Evolutionary conservation across 2,329 filamentous ascomycete species (phyloP).

Genomic region (Penicillium corylophilum): DNA sequence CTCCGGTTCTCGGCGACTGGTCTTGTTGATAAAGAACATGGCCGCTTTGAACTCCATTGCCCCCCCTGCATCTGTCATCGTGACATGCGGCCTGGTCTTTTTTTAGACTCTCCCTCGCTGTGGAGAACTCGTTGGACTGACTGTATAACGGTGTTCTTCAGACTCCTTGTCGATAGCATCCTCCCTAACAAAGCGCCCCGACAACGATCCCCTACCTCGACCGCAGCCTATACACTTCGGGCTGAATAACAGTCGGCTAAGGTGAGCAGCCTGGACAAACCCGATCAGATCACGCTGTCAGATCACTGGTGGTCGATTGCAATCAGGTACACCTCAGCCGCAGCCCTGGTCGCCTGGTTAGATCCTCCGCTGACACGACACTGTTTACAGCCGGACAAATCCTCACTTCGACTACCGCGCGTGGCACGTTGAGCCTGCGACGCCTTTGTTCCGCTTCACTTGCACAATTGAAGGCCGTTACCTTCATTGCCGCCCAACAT

Average conservation of each 20-base stretch:
- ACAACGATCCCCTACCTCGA: background rate
- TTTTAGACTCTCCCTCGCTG: conserved; percentile 8
- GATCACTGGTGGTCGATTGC: conserved; percentile 8
- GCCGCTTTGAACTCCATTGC: conserved; percentile 12
- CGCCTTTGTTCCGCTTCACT: background rate
- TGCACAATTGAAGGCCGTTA: background rate
- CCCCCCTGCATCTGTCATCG: conserved; percentile 21
- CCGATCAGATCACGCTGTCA: background rate
- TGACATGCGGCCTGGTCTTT: conserved; percentile 20
- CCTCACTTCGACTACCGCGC: background rate
- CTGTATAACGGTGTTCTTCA: conserved; percentile 9
- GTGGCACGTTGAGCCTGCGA: conserved; percentile 1
- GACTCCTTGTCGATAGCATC: conserved; percentile 16
- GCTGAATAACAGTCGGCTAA: background rate
- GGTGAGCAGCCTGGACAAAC: background rate
- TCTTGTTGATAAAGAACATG: conserved; percentile 18
- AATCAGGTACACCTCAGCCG: conserved; percentile 14
- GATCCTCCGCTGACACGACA: conserved; percentile 8
- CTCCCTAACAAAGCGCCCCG: background rate
- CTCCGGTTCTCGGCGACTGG: conserved; percentile 9
- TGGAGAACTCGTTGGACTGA: conserved; percentile 6
- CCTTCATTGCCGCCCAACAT: conserved; percentile 27
- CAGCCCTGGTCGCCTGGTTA: conserved; percentile 7
- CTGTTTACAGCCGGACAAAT: background rate
- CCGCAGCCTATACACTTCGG: background rate